Conservation (phyloP, 257 asterid species). For the Penstemon barbatus region DNA sequence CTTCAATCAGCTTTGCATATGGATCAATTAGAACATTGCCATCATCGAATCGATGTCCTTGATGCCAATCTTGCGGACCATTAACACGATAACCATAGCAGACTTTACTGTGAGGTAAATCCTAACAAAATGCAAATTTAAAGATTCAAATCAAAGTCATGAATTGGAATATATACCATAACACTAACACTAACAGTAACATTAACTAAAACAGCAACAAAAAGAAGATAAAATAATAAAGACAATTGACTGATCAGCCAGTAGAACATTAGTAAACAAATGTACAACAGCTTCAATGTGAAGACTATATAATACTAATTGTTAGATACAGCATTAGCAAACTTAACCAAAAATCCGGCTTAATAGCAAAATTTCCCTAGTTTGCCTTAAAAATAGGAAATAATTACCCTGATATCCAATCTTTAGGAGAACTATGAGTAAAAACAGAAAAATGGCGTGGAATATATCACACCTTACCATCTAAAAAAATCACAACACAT, state of each 20-base stretch:
- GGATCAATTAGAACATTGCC: conserved; percentile 75
- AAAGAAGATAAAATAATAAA: background rate
- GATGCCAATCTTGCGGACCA: conserved; percentile 83
- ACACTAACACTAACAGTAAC: background rate
- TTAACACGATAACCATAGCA: conserved; percentile 77
- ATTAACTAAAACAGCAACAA: background rate
- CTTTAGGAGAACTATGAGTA: conserved; percentile 2
- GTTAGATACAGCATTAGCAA: background rate
- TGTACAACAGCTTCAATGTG: conserved; percentile 8
- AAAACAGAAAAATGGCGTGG: conserved; percentile 2
- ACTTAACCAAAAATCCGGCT: background rate
- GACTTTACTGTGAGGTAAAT: conserved; percentile 67
- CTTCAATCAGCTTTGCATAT: conserved; percentile 89
- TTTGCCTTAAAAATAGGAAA: background rate
- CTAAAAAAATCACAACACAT: background rate
- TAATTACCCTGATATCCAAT: background rate
- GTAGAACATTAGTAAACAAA: conserved; percentile 17
- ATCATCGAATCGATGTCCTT: conserved; percentile 87
- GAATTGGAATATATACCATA: conserved; percentile 16
- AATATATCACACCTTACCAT: background rate
- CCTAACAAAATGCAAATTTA: conserved; percentile 44
- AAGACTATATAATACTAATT: background rate
- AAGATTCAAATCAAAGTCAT: conserved; percentile 22
- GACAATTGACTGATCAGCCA: conserved; percentile 1
- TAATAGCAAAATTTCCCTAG: background rate